phyloP scores from a whole-genome alignment of 805 yeast genomes.

The Dipodascopsis uninucleata region DNA sequence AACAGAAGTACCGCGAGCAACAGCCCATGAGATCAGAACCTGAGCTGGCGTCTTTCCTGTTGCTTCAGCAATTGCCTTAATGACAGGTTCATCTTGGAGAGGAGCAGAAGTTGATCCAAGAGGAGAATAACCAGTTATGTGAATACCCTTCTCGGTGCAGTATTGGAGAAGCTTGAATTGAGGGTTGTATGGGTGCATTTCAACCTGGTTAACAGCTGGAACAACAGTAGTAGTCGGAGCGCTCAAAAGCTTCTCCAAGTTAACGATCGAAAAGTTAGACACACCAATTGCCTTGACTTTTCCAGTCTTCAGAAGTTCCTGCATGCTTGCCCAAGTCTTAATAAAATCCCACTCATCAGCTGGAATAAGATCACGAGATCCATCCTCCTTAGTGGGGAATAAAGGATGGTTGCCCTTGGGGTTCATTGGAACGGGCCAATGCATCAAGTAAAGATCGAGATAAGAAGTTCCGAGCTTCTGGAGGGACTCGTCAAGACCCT shows the following conservation, averaged over 20 bases:
- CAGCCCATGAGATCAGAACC: constrained; percentile 55
- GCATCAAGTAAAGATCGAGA: constrained; percentile 73
- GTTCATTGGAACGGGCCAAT: constrained; percentile 70
- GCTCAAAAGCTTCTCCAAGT: constrained; percentile 21
- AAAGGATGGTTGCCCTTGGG: constrained; percentile 39
- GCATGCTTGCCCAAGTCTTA: constrained; percentile 63
- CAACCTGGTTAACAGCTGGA: constrained; percentile 76
- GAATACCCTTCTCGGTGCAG: constrained; percentile 51
- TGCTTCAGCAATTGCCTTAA: constrained; percentile 54
- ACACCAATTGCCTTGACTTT: constrained; percentile 70
- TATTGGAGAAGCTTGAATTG: constrained; percentile 57
- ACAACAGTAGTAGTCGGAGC: constrained; percentile 40
- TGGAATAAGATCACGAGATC: constrained; percentile 37
- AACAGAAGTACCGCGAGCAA: constrained; percentile 56
- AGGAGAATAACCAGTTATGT: constrained; percentile 74
- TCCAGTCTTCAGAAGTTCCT: constrained; percentile 51
- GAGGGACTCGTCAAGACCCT: constrained; percentile 57
- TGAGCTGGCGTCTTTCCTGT: constrained; percentile 50
- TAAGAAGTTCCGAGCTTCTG: constrained; percentile 65
- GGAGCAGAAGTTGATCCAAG: constrained; percentile 48
- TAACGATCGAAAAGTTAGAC: constrained; percentile 56
- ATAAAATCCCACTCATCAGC: constrained; percentile 42
- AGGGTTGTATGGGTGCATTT: constrained; percentile 70
- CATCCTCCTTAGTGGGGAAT: constrained; percentile 42
- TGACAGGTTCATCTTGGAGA: constrained; percentile 44